Evolutionary conservation across 768 basidiomycete species (phyloP), one percentile per base, ranked within the genome.

Genomic region (Coprinopsis sp.): DNA sequence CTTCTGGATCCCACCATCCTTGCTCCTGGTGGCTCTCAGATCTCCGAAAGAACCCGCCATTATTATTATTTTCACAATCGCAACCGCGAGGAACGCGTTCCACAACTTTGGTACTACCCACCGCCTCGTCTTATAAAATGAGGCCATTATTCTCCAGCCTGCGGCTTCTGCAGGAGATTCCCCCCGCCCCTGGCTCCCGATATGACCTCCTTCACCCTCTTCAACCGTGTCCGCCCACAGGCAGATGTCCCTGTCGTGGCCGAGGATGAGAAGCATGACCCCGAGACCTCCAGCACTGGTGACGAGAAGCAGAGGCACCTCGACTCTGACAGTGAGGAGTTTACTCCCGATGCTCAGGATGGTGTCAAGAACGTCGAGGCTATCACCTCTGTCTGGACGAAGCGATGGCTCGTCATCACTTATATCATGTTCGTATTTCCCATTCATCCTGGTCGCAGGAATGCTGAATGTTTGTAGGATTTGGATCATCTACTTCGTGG

Each of bases 401-500:
- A 39, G 37, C 22, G 6, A 13, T 11, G 21, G 21, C 37, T 39
- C 13, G 12, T 39, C 37, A 6, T 39, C 37, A 24, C 25, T 6
- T 39, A 39, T 23, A 7, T 23, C 37, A 18, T 39, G 37, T 39
- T 22, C n/a, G 37, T 39, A 7, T n/a, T n/a, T n/a, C 6, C 37
- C 21, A 7, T 8, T 37, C 36, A 7, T 18, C 6, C 16, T 7
- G 14, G 10, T 7, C 8, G 8, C 36, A 18, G 21, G 19, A 10
- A 6, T 18, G 25, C 21, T 39, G 37, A 37, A 13, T 23, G 13
- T 21, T 12, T 39, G 10, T 39, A 39, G 37, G 16, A 39, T 39
- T 22, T 23, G n/a, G 37, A 13, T 39, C 21, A 39, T 39, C n/a
- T 39, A 39, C 37, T 39, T 39, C 37, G n/a, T 39, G 21, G 37